A percentile compares a stretch with the other conserved stretches of the same genome.
Evolutionary conservation across 176 grass and related monocot genomes (phyloP).

Genomic region (Carex pumila): DNA sequence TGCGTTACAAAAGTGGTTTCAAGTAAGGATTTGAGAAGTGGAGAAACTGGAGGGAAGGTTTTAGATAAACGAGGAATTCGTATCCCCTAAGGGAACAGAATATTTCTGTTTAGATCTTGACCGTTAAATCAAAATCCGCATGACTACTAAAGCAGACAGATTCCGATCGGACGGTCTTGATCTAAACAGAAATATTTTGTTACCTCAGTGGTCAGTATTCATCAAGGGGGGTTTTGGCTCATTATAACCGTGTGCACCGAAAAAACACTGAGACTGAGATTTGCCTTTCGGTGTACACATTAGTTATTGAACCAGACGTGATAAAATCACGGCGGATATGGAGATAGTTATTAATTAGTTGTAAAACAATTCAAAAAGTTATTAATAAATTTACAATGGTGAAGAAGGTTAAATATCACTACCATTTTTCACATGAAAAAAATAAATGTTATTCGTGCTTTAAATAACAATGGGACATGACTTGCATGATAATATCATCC

Average conservation of each 20-base stretch:
- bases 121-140: no score
- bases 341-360: no score
- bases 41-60: not conserved
- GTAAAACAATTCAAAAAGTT: no score
- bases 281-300: not conserved
- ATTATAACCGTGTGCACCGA: not conserved
- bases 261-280: not conserved
- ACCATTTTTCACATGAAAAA: not conserved
- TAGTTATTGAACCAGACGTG: not conserved
- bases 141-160: no score
- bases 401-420: no score
- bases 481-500: constrained; percentile 17
- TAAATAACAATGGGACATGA: not conserved
- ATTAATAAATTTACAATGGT: no score
- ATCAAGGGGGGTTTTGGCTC: not conserved
- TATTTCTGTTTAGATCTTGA: no score
- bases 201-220: no score
- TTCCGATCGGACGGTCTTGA: no score
- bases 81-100: no score
- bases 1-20: not conserved
- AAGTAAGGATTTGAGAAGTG: not conserved
- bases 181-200: no score
- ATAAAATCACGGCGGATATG: no score
- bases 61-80: not conserved
- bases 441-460: not conserved